Evolutionary conservation across 257 asterid species (phyloP), one percentile per base, ranked within the genome.

Genomic region (Paulownia fortunei): DNA sequence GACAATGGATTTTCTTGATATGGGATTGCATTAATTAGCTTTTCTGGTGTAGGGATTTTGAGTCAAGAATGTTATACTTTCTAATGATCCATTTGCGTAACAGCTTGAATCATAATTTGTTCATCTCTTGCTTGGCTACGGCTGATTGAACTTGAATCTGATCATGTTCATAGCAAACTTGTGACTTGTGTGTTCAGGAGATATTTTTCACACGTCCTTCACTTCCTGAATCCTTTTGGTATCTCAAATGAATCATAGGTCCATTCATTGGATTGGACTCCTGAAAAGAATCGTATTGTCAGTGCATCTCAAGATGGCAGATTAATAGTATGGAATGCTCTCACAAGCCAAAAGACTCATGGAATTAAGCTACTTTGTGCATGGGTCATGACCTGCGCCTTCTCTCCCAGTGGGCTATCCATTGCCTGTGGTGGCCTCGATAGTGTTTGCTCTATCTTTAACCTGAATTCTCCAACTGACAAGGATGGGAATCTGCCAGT

Each of bases 291-390:
- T 82, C 97, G 98, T 18, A 90, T n/a, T 24, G 99, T 96, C 60
- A 96, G 98, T 85, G 98, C 99, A 64, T 96, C 98, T 62, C 99
- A 93, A 85, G 99, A 96, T 84, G 99, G 99, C 21, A 84, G 98
- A 80, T 87, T 96, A 77, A 93, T 93, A 69, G 98, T 96, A 74
- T 96, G 99, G 98, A 96, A 96, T 80, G 97, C 98, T 84, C 97
- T 96, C 52, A 96, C 99, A 16, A 96, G 97, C 92, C 99, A 96
- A 81, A 96, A 96, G 68, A 96, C 97, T 79, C 98, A 93, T 60
- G 89, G 97, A 32, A 93, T 96, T 70, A 93, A 90, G 90, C 84
- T 93, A 80, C 97, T 98, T 62, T 96, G 98, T 77, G 97, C 99
- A 5, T 96, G 98, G 98, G 97, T 96, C 77, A 93, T 96, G 99